A percentile compares a stretch with the other conserved stretches of the same genome.
Evolutionary conservation across 768 basidiomycete genomes (phyloP).

Genomic region (Tulasnella sp.): DNA sequence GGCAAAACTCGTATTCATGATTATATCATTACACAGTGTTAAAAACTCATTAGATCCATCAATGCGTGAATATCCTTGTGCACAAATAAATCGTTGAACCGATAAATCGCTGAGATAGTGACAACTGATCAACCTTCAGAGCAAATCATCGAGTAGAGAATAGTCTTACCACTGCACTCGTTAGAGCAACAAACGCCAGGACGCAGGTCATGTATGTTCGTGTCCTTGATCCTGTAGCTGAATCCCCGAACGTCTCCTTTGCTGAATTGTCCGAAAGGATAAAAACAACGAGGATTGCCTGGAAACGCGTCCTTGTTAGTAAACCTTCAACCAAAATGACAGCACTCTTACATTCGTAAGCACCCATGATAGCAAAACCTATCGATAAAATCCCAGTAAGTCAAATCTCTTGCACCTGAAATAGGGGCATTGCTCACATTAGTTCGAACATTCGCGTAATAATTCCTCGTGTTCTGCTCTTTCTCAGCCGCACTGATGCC

Average conservation of each 20-base stretch:
- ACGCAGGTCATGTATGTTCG: slow-evolving; percentile 63
- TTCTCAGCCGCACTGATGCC: too few species aligned
- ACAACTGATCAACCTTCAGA: not conserved
- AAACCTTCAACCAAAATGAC: not conserved
- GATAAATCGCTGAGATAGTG: slow-evolving; percentile 35
- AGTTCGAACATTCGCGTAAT: slow-evolving; percentile 78
- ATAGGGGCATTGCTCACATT: slow-evolving; percentile 35
- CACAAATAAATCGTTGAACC: slow-evolving; percentile 46
- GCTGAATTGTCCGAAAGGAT: slow-evolving; percentile 53
- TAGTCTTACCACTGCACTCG: slow-evolving; percentile 31
- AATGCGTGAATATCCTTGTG: slow-evolving; percentile 35
- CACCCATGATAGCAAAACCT: slow-evolving; percentile 69
- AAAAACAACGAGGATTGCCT: slow-evolving; percentile 56
- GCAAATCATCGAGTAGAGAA: slow-evolving; percentile 26
- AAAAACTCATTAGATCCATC: too few species aligned
- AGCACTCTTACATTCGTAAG: slow-evolving; percentile 58
- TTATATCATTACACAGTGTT: too few species aligned
- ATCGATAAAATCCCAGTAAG: slow-evolving; percentile 3
- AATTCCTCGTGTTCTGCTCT: slow-evolving; percentile 66
- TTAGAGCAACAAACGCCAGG: slow-evolving; percentile 66
- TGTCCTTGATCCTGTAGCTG: slow-evolving; percentile 41
- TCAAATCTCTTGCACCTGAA: slow-evolving; percentile 19
- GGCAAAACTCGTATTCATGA: too few species aligned
- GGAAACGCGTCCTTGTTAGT: not conserved
- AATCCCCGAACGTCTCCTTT: slow-evolving; percentile 44